A percentile compares a stretch with the other conserved stretches of the same genome.
phyloP scores from a whole-genome alignment of 139 green algal genomes.

The Asterochloris sp. region DNA sequence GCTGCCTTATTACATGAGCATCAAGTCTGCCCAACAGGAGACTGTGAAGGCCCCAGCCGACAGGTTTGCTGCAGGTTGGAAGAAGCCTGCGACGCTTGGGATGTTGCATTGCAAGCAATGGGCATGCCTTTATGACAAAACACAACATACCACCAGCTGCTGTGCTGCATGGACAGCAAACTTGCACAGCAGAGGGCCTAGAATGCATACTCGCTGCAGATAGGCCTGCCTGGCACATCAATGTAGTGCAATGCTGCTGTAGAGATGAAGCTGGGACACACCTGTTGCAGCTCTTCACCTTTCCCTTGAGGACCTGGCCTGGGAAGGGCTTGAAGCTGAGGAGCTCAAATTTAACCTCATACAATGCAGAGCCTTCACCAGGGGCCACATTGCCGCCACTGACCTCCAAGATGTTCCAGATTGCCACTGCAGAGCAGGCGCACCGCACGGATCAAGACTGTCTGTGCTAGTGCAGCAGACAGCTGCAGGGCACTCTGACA shows the following conservation, averaged over 20 bases:
- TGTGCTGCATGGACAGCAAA: too few species aligned
- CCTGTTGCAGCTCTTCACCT: constrained; percentile 58
- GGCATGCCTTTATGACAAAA: too few species aligned
- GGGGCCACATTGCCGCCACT: constrained; percentile 79
- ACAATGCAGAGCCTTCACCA: constrained; percentile 73
- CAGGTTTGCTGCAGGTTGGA: too few species aligned
- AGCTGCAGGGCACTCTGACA: constrained; percentile 29
- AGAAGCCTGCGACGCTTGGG: too few species aligned
- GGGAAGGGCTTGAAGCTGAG: constrained; percentile 90
- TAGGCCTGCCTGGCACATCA: neutral
- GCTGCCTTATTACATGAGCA: too few species aligned
- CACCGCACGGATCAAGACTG: constrained; percentile 41
- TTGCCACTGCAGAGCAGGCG: constrained; percentile 70
- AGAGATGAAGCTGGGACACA: constrained; percentile 11
- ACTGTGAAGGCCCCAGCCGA: too few species aligned
- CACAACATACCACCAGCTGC: too few species aligned
- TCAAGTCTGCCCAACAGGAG: too few species aligned
- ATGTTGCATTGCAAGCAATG: too few species aligned
- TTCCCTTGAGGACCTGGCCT: constrained; percentile 81
- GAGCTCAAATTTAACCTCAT: constrained; percentile 68
- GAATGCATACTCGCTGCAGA: too few species aligned
- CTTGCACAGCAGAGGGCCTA: too few species aligned
- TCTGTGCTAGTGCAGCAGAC: too few species aligned
- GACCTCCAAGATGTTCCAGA: constrained; percentile 86
- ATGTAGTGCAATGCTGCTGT: neutral